These are phyloP conservation scores for Orychophragmus violaceus DNA, from an alignment of 345 rosid species.

Conservation along the genomic window DNA sequence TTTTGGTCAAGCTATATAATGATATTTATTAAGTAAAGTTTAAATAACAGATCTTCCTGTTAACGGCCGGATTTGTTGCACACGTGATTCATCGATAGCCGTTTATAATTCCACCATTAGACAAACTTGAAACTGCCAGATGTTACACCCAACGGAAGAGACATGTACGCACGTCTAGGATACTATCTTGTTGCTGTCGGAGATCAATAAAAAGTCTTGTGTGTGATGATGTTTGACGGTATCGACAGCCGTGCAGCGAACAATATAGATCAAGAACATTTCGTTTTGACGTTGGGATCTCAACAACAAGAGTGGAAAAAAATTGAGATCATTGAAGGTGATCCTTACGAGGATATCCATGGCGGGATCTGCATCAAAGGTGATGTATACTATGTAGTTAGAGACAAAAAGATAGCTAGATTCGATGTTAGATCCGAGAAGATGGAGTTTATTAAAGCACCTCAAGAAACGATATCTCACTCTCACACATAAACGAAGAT, in stretches of 20 bases:
- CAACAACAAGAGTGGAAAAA: neutral
- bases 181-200: neutral
- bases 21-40: too few relatives aligned
- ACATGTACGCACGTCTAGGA: neutral
- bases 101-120: neutral
- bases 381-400: neutral
- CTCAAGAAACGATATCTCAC: neutral
- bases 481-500: neutral
- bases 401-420: neutral
- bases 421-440: too few relatives aligned
- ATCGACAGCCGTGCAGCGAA: neutral
- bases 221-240: neutral
- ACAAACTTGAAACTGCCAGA: neutral
- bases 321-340: neutral
- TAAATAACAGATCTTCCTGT: too few relatives aligned
- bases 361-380: neutral
- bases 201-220: constrained; percentile 1
- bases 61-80: neutral
- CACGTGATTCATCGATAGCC: neutral
- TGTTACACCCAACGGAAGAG: neutral
- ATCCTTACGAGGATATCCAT: neutral
- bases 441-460: neutral
- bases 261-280: neutral
- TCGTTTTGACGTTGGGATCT: neutral
- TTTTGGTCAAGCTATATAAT: too few relatives aligned